Conservation (phyloP, 352 stramenopile species). For the Phytophthora multivora region DNA sequence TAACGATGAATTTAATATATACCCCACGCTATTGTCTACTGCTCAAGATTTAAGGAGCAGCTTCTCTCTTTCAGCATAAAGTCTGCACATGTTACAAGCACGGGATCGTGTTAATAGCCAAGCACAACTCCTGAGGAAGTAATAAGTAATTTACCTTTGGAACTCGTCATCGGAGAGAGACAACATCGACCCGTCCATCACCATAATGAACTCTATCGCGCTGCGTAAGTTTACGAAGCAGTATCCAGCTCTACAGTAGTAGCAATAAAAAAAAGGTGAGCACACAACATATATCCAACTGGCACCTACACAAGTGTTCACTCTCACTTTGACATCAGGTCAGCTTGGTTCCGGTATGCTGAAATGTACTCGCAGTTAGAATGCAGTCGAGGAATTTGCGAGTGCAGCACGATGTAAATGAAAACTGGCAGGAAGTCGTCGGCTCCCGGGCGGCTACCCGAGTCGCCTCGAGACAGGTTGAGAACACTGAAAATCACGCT, state of each 20-base stretch:
- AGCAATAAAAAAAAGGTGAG: slow-evolving; percentile 8
- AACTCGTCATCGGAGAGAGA: slow-evolving; percentile 85
- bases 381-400: slow-evolving; percentile 82
- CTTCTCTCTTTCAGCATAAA: slow-evolving; percentile 48
- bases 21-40: slow-evolving; percentile 10
- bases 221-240: slow-evolving; percentile 93
- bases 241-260: slow-evolving; percentile 90
- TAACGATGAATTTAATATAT: slow-evolving; percentile 19
- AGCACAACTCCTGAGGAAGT: too few relatives aligned
- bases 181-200: slow-evolving; percentile 85
- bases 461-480: slow-evolving; percentile 77
- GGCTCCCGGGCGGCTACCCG: slow-evolving; percentile 65
- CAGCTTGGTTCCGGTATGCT: slow-evolving; percentile 83
- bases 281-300: background rate
- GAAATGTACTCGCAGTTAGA: slow-evolving; percentile 94
- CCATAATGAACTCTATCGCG: slow-evolving; percentile 90
- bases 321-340: slow-evolving; percentile 90
- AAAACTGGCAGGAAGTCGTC: slow-evolving; percentile 94
- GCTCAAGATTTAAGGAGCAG: slow-evolving; percentile 26
- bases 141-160: slow-evolving; percentile 38
- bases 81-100: slow-evolving; percentile 21
- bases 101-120: background rate
- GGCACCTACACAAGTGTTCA: background rate
- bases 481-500: slow-evolving; percentile 91
- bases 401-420: slow-evolving; percentile 93